phyloP scores from a whole-genome alignment of 2,329 filamentous ascomycete genomes.

The Aspergillus japonicus region DNA sequence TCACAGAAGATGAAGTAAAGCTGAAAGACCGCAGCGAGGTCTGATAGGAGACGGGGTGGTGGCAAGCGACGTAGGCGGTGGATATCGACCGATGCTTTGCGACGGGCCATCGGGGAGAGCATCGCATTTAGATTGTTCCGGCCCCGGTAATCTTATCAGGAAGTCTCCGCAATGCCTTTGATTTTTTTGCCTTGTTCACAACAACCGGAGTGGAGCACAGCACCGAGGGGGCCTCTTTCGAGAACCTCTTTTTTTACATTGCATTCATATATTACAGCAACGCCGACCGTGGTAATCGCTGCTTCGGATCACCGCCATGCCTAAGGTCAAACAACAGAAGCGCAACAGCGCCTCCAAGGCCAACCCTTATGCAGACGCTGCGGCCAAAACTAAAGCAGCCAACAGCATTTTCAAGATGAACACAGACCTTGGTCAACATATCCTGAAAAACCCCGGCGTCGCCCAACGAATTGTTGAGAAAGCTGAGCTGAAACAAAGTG shows the following conservation, averaged over 20 bases:
- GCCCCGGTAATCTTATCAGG: slow-evolving; percentile 22
- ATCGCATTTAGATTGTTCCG: slow-evolving; percentile 20
- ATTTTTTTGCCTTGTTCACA: slow-evolving; percentile 8
- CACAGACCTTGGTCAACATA: slow-evolving; percentile 84
- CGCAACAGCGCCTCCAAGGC: slow-evolving; percentile 48
- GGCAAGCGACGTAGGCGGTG: background rate
- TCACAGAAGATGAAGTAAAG: background rate
- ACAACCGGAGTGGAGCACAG: background rate
- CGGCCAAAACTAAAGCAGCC: slow-evolving; percentile 51
- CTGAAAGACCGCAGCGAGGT: background rate
- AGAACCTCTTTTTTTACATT: background rate
- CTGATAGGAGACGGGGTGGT: background rate
- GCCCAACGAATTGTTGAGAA: slow-evolving; percentile 79
- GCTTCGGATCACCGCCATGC: slow-evolving; percentile 43
- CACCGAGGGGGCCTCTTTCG: slow-evolving; percentile 1
- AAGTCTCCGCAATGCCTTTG: slow-evolving; percentile 17
- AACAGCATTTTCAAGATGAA: slow-evolving; percentile 99
- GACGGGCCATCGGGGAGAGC: slow-evolving; percentile 1
- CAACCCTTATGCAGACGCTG: slow-evolving; percentile 42
- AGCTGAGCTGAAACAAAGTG: slow-evolving; percentile 84
- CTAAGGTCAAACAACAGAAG: slow-evolving; percentile 55
- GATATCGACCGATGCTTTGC: slow-evolving; percentile 3
- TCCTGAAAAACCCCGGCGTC: slow-evolving; percentile 87
- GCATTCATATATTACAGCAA: background rate
- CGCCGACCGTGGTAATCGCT: background rate